Conservation (phyloP, 805 yeast species). For the Saccharomycodes ludwigii region DNA sequence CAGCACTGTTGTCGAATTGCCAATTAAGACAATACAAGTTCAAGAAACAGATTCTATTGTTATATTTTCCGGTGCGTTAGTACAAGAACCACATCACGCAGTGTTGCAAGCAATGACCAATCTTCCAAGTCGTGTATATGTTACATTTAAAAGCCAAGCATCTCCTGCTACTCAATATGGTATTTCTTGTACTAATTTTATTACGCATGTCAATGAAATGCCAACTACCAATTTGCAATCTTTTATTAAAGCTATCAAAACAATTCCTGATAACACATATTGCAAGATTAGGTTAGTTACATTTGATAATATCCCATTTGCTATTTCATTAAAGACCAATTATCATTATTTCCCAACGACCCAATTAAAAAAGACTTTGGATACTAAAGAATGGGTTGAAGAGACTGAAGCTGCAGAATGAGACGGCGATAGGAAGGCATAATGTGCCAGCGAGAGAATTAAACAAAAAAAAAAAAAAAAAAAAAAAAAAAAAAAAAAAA, state of each 20-base stretch:
- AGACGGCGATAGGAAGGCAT: no score
- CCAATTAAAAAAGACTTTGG: slow-evolving; percentile 38
- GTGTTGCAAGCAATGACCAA: slow-evolving; percentile 72
- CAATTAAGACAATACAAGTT: slow-evolving; percentile 54
- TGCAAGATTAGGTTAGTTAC: slow-evolving; percentile 72
- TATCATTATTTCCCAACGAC: slow-evolving; percentile 79
- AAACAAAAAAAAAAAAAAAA: slow-evolving; percentile 24
- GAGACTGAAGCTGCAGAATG: no score
- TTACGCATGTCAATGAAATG: slow-evolving; percentile 76
- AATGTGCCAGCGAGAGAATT: no score
- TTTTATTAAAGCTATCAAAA: slow-evolving; percentile 53
- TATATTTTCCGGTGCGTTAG: slow-evolving; percentile 71
- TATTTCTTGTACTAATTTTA: slow-evolving; percentile 66
- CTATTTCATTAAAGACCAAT: slow-evolving; percentile 74
- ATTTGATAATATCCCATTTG: slow-evolving; percentile 78
- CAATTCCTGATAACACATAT: slow-evolving; percentile 68
- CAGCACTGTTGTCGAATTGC: slow-evolving; percentile 46
- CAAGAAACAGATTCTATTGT: slow-evolving; percentile 54
- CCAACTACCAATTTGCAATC: slow-evolving; percentile 60
- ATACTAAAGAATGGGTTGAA: slow-evolving; percentile 41
- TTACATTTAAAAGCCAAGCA: slow-evolving; percentile 61
- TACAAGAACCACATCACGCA: slow-evolving; percentile 88
- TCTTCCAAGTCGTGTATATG: slow-evolving; percentile 76
- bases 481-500: no score
- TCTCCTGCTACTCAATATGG: slow-evolving; percentile 83